phyloP scores from a whole-genome alignment of 805 yeast species.

The Pichia insulana region DNA sequence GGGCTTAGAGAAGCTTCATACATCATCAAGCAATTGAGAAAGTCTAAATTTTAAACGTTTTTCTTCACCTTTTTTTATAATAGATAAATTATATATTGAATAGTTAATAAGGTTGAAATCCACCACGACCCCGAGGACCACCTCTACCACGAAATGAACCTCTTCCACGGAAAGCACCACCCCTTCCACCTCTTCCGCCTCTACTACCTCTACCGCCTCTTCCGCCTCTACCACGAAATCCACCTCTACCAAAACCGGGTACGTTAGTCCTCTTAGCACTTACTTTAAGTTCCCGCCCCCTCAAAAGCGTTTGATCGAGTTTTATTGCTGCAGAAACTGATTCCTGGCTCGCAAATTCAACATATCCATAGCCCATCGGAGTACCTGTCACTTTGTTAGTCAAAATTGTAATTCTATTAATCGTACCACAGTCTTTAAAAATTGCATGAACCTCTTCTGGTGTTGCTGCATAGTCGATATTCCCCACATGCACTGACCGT shows the following conservation, averaged over 20 bases:
- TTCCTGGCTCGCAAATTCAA: conserved; percentile 69
- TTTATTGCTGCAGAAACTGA: conserved; percentile 54
- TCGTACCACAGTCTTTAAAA: conserved; percentile 61
- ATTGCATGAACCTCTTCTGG: conserved; percentile 74
- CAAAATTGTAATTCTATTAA: conserved; percentile 72
- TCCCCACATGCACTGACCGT: conserved; percentile 73
- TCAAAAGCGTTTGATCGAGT: conserved; percentile 55
- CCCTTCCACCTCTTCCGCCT: conserved; percentile 16
- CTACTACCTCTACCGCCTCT: conserved; percentile 22
- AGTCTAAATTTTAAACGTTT: conserved; percentile 16
- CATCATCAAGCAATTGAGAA: conserved; percentile 17
- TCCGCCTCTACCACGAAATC: conserved; percentile 30
- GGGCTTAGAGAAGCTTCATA: conserved; percentile 40
- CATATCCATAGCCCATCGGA: conserved; percentile 82
- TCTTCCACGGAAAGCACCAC: conserved; percentile 17
- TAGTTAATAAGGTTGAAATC: conserved; percentile 26
- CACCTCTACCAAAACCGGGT: conserved; percentile 54
- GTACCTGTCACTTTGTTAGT: conserved; percentile 67
- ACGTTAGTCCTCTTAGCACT: conserved; percentile 72
- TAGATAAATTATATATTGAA: too few relatives aligned
- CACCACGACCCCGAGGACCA: conserved; percentile 11
- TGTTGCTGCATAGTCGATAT: conserved; percentile 71
- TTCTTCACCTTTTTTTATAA: too few relatives aligned
- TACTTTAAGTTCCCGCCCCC: conserved; percentile 67
- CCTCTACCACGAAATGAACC: conserved; percentile 38